A percentile compares a stretch with the other conserved stretches of the same genome.
Conservation (phyloP, 805 yeast genomes). For the Candida peoriensis region DNA sequence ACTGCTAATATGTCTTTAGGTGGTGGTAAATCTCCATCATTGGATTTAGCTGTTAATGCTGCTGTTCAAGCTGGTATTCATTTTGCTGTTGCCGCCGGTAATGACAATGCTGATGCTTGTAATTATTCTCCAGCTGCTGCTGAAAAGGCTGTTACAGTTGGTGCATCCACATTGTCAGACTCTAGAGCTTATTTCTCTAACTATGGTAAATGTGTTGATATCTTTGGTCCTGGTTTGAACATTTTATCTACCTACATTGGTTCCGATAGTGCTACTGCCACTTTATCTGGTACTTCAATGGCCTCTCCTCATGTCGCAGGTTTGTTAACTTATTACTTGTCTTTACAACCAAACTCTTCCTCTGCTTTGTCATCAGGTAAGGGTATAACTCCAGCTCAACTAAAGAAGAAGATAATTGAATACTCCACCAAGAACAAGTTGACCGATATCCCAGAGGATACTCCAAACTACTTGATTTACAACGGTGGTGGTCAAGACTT, state of each 20-base stretch:
- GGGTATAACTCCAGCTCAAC: constrained; percentile 62
- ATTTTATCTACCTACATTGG: constrained; percentile 82
- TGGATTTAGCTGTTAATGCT: constrained; percentile 84
- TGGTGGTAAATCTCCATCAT: constrained; percentile 85
- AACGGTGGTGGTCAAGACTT: constrained; percentile 77
- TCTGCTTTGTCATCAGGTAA: constrained; percentile 54
- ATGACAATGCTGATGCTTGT: constrained; percentile 91
- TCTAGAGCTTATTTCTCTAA: constrained; percentile 93
- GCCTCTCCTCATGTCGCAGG: constrained; percentile 97
- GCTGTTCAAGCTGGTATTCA: constrained; percentile 86
- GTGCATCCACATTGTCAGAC: constrained; percentile 88
- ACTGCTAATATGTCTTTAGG: constrained; percentile 93
- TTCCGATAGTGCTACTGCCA: constrained; percentile 68
- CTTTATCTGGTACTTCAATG: constrained; percentile 95
- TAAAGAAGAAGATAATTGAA: constrained; percentile 70
- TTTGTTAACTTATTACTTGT: constrained; percentile 79
- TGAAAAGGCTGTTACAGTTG: constrained; percentile 81
- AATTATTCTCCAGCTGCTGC: constrained; percentile 88
- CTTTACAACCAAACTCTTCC: constrained; percentile 72
- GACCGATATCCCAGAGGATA: constrained; percentile 60
- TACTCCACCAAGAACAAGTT: constrained; percentile 60
- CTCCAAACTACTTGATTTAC: constrained; percentile 73
- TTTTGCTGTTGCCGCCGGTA: constrained; percentile 96
- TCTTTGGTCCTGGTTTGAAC: constrained; percentile 94
- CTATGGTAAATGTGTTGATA: constrained; percentile 93